Evolutionary conservation across 2,329 filamentous ascomycete species (phyloP).

Genomic region (Penicillium thymicola): DNA sequence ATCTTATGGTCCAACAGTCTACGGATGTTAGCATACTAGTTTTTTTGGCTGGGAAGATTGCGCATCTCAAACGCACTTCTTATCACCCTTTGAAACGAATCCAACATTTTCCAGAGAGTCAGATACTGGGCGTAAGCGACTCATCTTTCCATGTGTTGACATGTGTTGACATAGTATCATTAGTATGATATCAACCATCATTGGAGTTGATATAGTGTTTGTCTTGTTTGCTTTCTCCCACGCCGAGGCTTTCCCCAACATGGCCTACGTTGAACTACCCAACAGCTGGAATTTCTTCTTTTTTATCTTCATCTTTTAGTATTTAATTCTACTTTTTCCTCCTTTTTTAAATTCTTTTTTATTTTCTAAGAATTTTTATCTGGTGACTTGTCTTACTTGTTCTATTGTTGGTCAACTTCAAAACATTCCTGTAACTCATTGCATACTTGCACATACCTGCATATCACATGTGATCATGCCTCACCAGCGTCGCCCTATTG

Average conservation of each 20-base stretch:
- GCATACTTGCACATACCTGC: constrained; percentile 19
- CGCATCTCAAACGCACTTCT: constrained; percentile 54
- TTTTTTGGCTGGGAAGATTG: not conserved
- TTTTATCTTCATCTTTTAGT: not conserved
- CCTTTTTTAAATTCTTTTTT: not conserved
- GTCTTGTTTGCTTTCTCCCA: constrained; percentile 9
- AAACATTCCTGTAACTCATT: constrained; percentile 9
- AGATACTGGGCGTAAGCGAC: constrained; percentile 66
- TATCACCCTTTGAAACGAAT: constrained; percentile 87
- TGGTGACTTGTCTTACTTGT: constrained; percentile 15
- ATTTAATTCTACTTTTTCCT: not conserved
- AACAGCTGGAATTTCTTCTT: constrained; percentile 12
- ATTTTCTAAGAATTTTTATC: constrained; percentile 1
- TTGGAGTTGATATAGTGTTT: constrained; percentile 18
- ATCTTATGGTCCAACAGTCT: constrained; percentile 71
- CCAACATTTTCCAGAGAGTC: constrained; percentile 80
- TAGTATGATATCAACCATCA: not conserved
- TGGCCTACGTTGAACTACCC: constrained; percentile 20
- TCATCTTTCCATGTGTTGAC: constrained; percentile 21
- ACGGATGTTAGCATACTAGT: constrained; percentile 29
- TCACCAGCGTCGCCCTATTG: constrained; percentile 34
- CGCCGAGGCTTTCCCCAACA: constrained; percentile 23
- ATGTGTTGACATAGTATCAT: not conserved
- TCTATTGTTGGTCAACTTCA: constrained; percentile 12
- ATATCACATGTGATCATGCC: constrained; percentile 28